phyloP scores from a whole-genome alignment of 2,329 filamentous ascomycete genomes.

The Trichoderma sp. region DNA sequence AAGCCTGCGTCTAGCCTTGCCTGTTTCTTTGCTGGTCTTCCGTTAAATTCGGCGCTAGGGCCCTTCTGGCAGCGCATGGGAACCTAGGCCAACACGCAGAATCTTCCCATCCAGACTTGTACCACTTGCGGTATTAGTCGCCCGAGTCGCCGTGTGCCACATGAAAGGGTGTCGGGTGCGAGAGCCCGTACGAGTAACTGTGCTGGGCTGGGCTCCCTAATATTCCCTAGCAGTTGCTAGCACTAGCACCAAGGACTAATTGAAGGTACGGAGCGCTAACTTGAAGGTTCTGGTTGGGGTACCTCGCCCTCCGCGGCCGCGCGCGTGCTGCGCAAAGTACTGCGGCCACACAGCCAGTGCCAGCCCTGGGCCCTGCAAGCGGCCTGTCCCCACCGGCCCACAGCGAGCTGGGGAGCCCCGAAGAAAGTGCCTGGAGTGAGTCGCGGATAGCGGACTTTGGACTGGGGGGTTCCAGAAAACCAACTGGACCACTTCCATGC shows the following conservation, averaged over 20 bases:
- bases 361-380: slow-evolving; percentile 13
- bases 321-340: not conserved
- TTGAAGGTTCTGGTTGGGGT: not conserved
- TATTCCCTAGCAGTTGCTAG: too few species aligned
- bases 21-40: not conserved
- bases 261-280: not conserved
- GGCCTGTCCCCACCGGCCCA: slow-evolving; percentile 22
- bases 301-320: not conserved
- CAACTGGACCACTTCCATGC: not conserved
- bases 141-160: not conserved
- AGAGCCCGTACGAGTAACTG: not conserved
- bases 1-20: slow-evolving; percentile 17
- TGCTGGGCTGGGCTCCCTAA: not conserved
- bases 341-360: not conserved
- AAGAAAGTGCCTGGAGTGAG: slow-evolving; percentile 8
- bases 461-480: slow-evolving; percentile 22
- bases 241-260: not conserved
- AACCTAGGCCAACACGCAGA: not conserved
- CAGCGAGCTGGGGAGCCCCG: slow-evolving; percentile 8
- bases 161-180: not conserved
- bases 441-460: slow-evolving; percentile 12
- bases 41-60: slow-evolving; percentile 13
- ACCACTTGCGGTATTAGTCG: not conserved
- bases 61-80: slow-evolving; percentile 6
- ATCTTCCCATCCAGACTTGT: not conserved